Evolutionary conservation across 2,329 filamentous ascomycete genomes (phyloP).

Genomic region (Penicillium sp.): DNA sequence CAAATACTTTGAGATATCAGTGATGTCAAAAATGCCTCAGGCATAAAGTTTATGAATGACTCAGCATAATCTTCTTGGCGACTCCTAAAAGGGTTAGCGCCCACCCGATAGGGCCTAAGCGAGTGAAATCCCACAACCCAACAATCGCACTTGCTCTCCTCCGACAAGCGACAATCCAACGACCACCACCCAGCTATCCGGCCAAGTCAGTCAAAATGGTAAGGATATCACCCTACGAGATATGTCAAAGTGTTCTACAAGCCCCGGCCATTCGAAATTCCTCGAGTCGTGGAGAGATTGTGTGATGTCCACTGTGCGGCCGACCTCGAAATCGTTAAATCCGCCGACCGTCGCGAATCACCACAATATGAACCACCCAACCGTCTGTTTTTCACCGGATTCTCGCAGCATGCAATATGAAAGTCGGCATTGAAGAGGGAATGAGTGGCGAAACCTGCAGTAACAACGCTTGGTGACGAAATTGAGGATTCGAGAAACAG

Average conservation of each 20-base stretch:
- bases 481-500: neutral
- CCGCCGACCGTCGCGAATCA: constrained; percentile 13
- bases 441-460: neutral
- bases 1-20: neutral
- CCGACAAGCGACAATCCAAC: constrained; percentile 42
- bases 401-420: neutral
- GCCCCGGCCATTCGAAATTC: constrained; percentile 26
- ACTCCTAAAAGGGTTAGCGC: constrained; percentile 30
- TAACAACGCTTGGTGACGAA: neutral
- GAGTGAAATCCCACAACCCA: constrained; percentile 47
- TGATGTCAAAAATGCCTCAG: neutral
- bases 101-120: constrained; percentile 43
- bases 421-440: neutral
- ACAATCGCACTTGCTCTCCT: constrained; percentile 35
- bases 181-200: constrained; percentile 45
- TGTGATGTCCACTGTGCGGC: constrained; percentile 18
- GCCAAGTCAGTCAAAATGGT: constrained; percentile 50
- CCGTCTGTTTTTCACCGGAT: neutral
- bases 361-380: neutral
- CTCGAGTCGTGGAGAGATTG: constrained; percentile 13
- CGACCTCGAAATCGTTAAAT: constrained; percentile 19
- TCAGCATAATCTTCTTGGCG: constrained; percentile 22
- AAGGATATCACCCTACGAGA: constrained; percentile 28
- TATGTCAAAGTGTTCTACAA: constrained; percentile 22
- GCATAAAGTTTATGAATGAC: constrained; percentile 12